Percentiles rank a stretch among this genome's conserved stretches.
These are phyloP conservation scores for Chaetomiaceae sp. DNA, from an alignment of 2,329 filamentous ascomycete species.

Conservation along the genomic window DNA sequence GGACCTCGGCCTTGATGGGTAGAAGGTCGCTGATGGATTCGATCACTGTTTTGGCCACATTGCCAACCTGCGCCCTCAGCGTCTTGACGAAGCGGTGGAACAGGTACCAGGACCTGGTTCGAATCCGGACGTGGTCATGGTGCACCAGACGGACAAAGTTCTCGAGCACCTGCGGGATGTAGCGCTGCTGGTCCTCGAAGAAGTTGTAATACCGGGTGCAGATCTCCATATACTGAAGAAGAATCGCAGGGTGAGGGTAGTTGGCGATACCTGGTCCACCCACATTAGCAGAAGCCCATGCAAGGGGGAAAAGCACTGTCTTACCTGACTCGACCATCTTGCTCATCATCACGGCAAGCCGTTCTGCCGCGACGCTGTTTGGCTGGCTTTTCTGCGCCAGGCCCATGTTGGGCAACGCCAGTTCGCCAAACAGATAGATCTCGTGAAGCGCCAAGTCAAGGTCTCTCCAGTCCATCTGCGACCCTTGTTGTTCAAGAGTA, in stretches of 20 bases:
- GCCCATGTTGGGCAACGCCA: slow-evolving; percentile 83
- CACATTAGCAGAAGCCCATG: slow-evolving; percentile 5
- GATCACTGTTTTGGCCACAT: slow-evolving; percentile 87
- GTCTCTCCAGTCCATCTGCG: slow-evolving; percentile 87
- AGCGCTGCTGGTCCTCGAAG: slow-evolving; percentile 77
- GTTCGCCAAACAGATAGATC: slow-evolving; percentile 92
- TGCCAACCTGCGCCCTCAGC: slow-evolving; percentile 75
- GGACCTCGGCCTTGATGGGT: slow-evolving; percentile 83
- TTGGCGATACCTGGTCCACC: slow-evolving; percentile 67
- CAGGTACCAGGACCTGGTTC: slow-evolving; percentile 91
- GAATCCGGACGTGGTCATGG: slow-evolving; percentile 80
- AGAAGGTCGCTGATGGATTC: slow-evolving; percentile 84
- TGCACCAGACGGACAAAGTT: slow-evolving; percentile 89
- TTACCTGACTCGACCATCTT: slow-evolving; percentile 90
- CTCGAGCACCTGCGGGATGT: slow-evolving; percentile 82
- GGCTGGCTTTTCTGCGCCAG: slow-evolving; percentile 82
- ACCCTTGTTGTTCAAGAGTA: slow-evolving; percentile 67
- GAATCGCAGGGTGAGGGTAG: slow-evolving; percentile 84
- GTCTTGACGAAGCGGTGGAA: slow-evolving; percentile 92
- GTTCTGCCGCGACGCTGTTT: slow-evolving; percentile 71
- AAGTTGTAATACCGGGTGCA: slow-evolving; percentile 91
- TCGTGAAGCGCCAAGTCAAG: slow-evolving; percentile 90
- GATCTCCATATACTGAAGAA: slow-evolving; percentile 97
- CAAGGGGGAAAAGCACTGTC: neutral
- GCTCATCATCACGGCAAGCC: slow-evolving; percentile 85